Evolutionary conservation across 73 alveolate species (phyloP).

Genomic region (Blepharisma stoltei): DNA sequence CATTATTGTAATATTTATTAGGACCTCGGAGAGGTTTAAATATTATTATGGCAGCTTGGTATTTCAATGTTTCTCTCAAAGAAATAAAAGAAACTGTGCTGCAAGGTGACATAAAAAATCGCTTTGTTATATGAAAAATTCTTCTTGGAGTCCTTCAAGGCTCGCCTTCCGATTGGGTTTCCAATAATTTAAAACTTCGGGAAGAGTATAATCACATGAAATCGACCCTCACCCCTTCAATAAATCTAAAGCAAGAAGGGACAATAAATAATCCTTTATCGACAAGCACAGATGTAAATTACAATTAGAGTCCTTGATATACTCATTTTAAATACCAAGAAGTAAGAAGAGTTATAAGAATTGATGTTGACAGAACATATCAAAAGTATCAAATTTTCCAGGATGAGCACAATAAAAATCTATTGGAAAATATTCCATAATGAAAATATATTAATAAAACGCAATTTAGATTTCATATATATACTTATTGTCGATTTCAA

Average conservation of each 20-base stretch:
- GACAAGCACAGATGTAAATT: neutral
- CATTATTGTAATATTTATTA: too few species aligned
- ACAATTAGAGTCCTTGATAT: slow-evolving; percentile 58
- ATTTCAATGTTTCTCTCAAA: neutral
- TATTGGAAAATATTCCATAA: slow-evolving; percentile 49
- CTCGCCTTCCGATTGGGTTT: neutral
- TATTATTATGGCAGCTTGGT: neutral
- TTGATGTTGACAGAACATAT: slow-evolving; percentile 82
- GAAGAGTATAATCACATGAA: neutral
- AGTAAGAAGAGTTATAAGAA: slow-evolving; percentile 58
- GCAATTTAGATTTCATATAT: too few species aligned
- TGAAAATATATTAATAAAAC: too few species aligned
- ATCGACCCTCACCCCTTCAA: neutral
- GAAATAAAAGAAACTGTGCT: neutral
- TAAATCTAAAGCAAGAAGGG: slow-evolving; percentile 43
- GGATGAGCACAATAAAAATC: slow-evolving; percentile 51
- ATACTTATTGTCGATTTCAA: too few species aligned
- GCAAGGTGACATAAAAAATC: neutral
- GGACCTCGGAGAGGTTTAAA: too few species aligned
- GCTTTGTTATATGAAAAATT: neutral
- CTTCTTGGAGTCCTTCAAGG: neutral
- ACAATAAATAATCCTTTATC: slow-evolving; percentile 51
- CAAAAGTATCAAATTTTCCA: slow-evolving; percentile 72
- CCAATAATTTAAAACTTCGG: neutral
- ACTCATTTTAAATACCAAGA: slow-evolving; percentile 72